Evolutionary conservation across 78 protist species (phyloP).

Genomic region (Speleostelium caveatum): DNA sequence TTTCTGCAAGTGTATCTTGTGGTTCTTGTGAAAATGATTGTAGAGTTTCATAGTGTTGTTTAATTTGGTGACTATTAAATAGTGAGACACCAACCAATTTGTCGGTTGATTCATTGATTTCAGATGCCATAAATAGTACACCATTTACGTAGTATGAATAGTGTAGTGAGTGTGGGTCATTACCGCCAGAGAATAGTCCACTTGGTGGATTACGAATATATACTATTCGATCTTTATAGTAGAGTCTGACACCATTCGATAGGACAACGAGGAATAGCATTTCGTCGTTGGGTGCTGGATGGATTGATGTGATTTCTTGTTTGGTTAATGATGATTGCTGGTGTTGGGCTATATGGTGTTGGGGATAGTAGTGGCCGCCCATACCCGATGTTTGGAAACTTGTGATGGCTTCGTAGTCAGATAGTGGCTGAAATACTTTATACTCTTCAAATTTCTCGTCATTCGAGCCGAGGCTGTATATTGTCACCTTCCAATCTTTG

Average conservation of each 20-base stretch:
- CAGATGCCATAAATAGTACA: slow-evolving; percentile 36
- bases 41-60: slow-evolving; percentile 3
- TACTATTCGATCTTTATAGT: too few relatives aligned
- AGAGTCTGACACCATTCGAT: slow-evolving; percentile 24
- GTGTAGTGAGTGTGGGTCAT: background rate
- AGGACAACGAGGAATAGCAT: slow-evolving; percentile 2
- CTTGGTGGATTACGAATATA: too few relatives aligned
- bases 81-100: slow-evolving; percentile 23
- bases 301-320: background rate
- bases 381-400: background rate
- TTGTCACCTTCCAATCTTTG: slow-evolving; percentile 1
- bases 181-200: background rate
- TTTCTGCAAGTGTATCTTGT: slow-evolving; percentile 36
- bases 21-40: background rate
- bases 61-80: slow-evolving; percentile 7
- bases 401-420: background rate
- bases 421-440: background rate
- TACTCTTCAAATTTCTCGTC: slow-evolving; percentile 10
- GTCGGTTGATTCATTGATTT: slow-evolving; percentile 11
- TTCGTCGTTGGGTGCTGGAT: slow-evolving; percentile 5
- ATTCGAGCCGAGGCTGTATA: background rate
- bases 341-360: background rate
- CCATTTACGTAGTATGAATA: slow-evolving; percentile 52
- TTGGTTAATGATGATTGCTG: too few relatives aligned
- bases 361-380: background rate